Base-by-base conservation (phyloP, 2,329 filamentous ascomycete genomes). In the Didymella arachidicola region DNA sequence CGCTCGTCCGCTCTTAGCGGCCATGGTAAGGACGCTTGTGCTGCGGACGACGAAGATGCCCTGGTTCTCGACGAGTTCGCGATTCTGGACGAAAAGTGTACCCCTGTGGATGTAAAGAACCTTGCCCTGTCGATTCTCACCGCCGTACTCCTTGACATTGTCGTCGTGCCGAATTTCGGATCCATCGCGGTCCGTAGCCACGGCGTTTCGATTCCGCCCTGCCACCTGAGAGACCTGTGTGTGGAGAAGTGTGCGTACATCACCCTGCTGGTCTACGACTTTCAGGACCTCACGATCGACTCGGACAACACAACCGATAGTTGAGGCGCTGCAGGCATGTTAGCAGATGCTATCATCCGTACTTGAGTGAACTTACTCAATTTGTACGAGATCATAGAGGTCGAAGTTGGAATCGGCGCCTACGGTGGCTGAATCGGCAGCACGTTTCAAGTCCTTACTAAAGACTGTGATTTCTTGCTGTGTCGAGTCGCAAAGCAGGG, bases 401-500 rank as follows among this genome's bases (percentile, higher is more conserved):
- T 93, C 90, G 76, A 91, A 98, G 77, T 96, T 91, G 11, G 92
- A 92, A n/a, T 94, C 83, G 30, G 88, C 87, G 27, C 92, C 90
- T 71, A 93, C 89, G 16, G 92, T 93, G 62, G 93, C 93, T 67
- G 93, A 92, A 73, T 98, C 95, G 54, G 92, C 92, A 27, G 95
- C 95, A 77, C 97, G 92, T 66, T 96, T 87, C 60, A 99, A 80
- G 79, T 99, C 95, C 76, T 96, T 97, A 81, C 94, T 97, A 75
- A 99, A 99, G 32, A 99, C 95, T 0, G 93, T 97, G 67, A 99
- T 93, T 75, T 99, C 95, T 51, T 89, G 88, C 78, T 95, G 94
- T 60, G 87, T 95, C 75, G 95, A 92, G 79, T 99, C 95, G 46
- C 92, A 97, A 65, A 99, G 82, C 64, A 99, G 82, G 1, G 95